Evolutionary conservation across 108 stramenopile species (phyloP).

Genomic region (Cyclotella sp.): DNA sequence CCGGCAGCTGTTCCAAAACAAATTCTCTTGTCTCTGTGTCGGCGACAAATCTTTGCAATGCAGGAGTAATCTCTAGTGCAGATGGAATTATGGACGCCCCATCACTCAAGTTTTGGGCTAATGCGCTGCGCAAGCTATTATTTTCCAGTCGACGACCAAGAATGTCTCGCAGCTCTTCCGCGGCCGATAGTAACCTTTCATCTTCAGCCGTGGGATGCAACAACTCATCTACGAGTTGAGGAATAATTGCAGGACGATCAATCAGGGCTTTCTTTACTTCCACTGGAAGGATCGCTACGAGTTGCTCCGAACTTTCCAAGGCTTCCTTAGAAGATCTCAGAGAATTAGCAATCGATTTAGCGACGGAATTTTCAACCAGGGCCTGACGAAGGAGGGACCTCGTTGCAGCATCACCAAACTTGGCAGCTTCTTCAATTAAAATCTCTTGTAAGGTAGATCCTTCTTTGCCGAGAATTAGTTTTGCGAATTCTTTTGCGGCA

Average conservation of each 20-base stretch:
- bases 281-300: conserved; percentile 52
- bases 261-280: conserved; percentile 60
- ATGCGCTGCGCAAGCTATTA: conserved; percentile 32
- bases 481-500: conserved; percentile 71
- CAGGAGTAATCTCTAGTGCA: conserved; percentile 44
- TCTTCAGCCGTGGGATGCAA: conserved; percentile 64
- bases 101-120: conserved; percentile 55
- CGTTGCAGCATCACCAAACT: conserved; percentile 71
- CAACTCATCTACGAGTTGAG: conserved; percentile 65
- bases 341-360: conserved; percentile 58
- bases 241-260: conserved; percentile 64
- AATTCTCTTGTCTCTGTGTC: conserved; percentile 58
- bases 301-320: conserved; percentile 50
- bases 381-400: conserved; percentile 61
- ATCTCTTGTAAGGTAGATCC: conserved; percentile 80
- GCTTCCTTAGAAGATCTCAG: conserved; percentile 61
- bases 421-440: conserved; percentile 76
- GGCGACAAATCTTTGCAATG: conserved; percentile 26
- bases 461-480: conserved; percentile 71
- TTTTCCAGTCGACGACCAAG: conserved; percentile 50
- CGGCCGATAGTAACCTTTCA: conserved; percentile 62
- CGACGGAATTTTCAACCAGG: conserved; percentile 66
- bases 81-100: conserved; percentile 59
- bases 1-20: conserved; percentile 64
- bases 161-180: conserved; percentile 57